These are phyloP conservation scores for Venturia asperata DNA, from an alignment of 2,329 filamentous ascomycete genomes.

Conservation along the genomic window DNA sequence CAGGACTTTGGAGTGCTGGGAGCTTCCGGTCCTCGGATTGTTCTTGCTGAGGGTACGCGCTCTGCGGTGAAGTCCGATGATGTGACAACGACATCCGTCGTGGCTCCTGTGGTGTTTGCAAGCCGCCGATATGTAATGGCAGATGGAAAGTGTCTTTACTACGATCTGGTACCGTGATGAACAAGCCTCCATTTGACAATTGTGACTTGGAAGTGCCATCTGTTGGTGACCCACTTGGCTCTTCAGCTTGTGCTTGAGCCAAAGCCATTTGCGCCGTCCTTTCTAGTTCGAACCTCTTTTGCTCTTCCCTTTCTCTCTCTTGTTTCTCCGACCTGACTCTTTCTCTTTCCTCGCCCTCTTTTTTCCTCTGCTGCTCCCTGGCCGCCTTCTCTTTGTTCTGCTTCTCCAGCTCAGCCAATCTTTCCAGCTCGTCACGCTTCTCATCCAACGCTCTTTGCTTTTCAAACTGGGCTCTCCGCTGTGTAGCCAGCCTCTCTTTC, in stretches of 20 bases:
- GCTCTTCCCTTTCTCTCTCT: neutral
- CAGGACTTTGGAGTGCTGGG: conserved; percentile 31
- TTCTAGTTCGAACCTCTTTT: neutral
- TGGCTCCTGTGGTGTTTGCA: conserved; percentile 7
- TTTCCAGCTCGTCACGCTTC: neutral
- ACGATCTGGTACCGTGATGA: conserved; percentile 1
- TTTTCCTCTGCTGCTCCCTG: neutral
- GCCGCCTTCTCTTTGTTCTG: neutral
- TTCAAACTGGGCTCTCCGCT: neutral
- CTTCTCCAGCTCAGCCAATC: neutral
- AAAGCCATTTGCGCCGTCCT: conserved; percentile 10
- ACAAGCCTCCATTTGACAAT: neutral
- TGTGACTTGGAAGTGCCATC: neutral
- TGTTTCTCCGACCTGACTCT: neutral
- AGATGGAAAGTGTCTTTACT: neutral
- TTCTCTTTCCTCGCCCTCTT: neutral
- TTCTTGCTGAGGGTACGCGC: neutral
- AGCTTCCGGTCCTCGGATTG: conserved; percentile 27
- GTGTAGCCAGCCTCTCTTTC: neutral
- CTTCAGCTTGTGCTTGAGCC: neutral
- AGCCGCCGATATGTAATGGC: neutral
- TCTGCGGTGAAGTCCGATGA: neutral
- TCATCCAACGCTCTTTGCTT: neutral
- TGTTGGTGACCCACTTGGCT: neutral
- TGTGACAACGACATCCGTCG: conserved; percentile 3